Conservation (phyloP, 495 filamentous ascomycete genomes). For the Neurospora intermedia region DNA sequence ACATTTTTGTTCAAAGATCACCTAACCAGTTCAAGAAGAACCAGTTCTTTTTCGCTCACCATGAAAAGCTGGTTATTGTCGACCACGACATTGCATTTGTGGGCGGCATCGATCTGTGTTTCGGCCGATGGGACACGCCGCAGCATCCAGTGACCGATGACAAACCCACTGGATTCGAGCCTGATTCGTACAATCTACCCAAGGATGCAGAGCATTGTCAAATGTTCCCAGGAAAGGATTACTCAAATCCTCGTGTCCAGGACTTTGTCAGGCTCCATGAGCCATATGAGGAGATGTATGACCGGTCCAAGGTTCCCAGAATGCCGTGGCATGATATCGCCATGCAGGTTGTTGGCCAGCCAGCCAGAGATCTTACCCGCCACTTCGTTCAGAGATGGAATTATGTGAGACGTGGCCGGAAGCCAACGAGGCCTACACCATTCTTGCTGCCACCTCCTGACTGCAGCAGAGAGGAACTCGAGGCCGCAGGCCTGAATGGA, state of each 20-base stretch:
- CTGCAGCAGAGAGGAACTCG: constrained; percentile 72
- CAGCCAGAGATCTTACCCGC: constrained; percentile 83
- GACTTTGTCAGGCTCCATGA: constrained; percentile 92
- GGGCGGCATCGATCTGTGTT: constrained; percentile 94
- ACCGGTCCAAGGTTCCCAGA: constrained; percentile 70
- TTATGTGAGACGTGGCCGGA: constrained; percentile 86
- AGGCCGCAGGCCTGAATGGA: constrained; percentile 76
- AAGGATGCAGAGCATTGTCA: constrained; percentile 93
- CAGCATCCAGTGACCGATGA: constrained; percentile 86
- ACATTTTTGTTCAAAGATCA: constrained; percentile 89
- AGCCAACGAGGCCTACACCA: constrained; percentile 86
- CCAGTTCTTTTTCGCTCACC: constrained; percentile 99
- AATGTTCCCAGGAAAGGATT: constrained; percentile 96
- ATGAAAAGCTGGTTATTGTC: constrained; percentile 92
- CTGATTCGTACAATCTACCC: constrained; percentile 44
- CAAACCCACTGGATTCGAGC: constrained; percentile 90
- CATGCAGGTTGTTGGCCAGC: constrained; percentile 97
- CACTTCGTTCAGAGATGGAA: constrained; percentile 99
- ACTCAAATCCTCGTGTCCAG: constrained; percentile 89
- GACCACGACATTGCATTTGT: constrained; percentile 96
- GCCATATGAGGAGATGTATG: constrained; percentile 99
- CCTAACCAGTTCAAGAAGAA: constrained; percentile 98
- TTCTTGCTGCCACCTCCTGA: constrained; percentile 91
- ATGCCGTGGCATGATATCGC: constrained; percentile 99
- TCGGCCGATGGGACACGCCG: constrained; percentile 94